These are phyloP conservation scores for Scortechinia acanthostroma DNA, from an alignment of 2,329 filamentous ascomycete species.

Conservation along the genomic window DNA sequence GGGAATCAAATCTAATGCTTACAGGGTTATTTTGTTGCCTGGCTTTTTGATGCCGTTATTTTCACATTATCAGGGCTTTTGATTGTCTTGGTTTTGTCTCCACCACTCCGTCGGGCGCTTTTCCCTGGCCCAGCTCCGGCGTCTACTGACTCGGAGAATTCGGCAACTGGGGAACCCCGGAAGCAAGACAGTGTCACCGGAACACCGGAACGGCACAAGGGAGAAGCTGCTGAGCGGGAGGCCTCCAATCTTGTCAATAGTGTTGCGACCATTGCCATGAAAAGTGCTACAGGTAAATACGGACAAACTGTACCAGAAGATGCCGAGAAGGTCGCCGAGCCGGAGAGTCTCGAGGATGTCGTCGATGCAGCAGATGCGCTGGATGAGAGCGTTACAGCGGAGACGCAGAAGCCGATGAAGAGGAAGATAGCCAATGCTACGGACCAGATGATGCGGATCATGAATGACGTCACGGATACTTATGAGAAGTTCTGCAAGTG, in stretches of 20 bases:
- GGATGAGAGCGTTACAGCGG: background rate
- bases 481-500: constrained; percentile 41
- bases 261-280: background rate
- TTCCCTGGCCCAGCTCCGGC: background rate
- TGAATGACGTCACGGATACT: constrained; percentile 38
- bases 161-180: background rate
- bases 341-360: background rate
- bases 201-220: background rate
- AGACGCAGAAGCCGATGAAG: constrained; percentile 73
- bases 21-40: constrained; percentile 25
- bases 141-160: background rate
- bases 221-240: background rate
- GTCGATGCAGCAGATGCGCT: background rate
- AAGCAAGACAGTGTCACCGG: background rate
- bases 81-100: constrained; percentile 42
- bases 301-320: background rate
- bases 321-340: background rate
- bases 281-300: constrained; percentile 1
- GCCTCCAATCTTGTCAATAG: background rate
- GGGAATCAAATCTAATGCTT: background rate
- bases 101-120: constrained; percentile 15
- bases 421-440: constrained; percentile 72
- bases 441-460: constrained; percentile 59
- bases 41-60: constrained; percentile 44
- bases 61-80: constrained; percentile 35